These are phyloP conservation scores for Ganoderma sinense DNA, from an alignment of 1,284 basidiomycete species.

Conservation along the genomic window DNA sequence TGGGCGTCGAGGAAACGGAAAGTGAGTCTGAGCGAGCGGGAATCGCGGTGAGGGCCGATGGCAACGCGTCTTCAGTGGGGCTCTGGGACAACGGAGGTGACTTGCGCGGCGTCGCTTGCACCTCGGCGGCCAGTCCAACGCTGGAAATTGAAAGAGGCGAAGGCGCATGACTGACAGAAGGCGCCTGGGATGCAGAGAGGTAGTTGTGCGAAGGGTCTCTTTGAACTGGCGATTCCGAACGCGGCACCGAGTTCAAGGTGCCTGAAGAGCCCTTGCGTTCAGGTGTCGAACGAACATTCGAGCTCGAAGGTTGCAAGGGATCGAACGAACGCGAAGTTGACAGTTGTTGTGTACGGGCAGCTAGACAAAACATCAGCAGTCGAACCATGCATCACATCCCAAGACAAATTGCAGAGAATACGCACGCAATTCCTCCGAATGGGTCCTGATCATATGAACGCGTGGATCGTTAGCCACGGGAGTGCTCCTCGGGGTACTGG, in stretches of 20 bases:
- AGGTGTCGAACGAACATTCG: slow-evolving; percentile 21
- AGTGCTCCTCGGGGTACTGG: slow-evolving; percentile 16
- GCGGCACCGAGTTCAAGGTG: slow-evolving; percentile 13
- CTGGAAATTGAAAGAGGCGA: slow-evolving; percentile 30
- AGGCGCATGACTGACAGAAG: slow-evolving; percentile 29
- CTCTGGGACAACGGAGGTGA: slow-evolving; percentile 21
- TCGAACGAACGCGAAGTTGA: slow-evolving; percentile 29
- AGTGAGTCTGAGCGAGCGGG: slow-evolving; percentile 28
- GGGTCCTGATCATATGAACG: slow-evolving; percentile 45
- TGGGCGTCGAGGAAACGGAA: slow-evolving; percentile 16
- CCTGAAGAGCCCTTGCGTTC: slow-evolving; percentile 27
- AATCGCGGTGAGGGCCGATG: slow-evolving; percentile 17
- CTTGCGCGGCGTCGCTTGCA: slow-evolving; percentile 22
- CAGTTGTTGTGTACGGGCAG: slow-evolving; percentile 23
- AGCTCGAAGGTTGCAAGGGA: slow-evolving; percentile 20
- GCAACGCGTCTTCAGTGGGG: slow-evolving; percentile 24
- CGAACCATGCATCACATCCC: not conserved
- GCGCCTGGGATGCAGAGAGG: slow-evolving; percentile 29
- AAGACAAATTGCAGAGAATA: slow-evolving; percentile 25
- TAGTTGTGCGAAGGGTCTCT: slow-evolving; percentile 9
- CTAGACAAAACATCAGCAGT: slow-evolving; percentile 15
- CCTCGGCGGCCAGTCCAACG: slow-evolving; percentile 1
- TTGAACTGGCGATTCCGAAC: slow-evolving; percentile 23
- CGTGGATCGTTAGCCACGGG: slow-evolving; percentile 39
- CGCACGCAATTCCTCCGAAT: slow-evolving; percentile 65